These are phyloP conservation scores for Mucor saturninus DNA, from an alignment of 371 early-diverging fungal genomes.

Conservation along the genomic window DNA sequence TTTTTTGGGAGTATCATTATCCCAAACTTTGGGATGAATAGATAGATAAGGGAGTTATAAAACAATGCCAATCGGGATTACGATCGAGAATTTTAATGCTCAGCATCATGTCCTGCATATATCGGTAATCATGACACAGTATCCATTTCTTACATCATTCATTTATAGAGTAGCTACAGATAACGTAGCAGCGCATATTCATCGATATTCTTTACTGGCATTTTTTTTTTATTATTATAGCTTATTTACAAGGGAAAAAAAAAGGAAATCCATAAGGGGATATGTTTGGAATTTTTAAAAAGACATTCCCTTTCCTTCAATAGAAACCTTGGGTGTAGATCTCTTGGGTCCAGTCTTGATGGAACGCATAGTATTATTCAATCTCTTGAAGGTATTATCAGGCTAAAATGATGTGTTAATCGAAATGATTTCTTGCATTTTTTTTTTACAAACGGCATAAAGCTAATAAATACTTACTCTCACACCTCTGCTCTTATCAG, in stretches of 20 bases:
- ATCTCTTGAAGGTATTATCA: conserved; percentile 40
- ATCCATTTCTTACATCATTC: too few species aligned
- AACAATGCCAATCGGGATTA: too few species aligned
- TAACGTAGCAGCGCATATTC: too few species aligned
- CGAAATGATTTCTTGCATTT: background rate
- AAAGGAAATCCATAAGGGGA: background rate
- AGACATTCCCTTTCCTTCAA: conserved; percentile 43
- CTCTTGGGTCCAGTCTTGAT: conserved; percentile 46
- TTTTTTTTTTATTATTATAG: background rate
- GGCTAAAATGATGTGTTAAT: conserved; percentile 17
- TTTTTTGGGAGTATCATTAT: too few species aligned
- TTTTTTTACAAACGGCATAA: background rate
- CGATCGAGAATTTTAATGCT: too few species aligned
- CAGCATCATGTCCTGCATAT: too few species aligned
- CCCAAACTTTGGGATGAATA: too few species aligned
- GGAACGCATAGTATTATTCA: conserved; percentile 46
- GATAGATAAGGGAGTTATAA: too few species aligned
- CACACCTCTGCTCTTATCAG: conserved; percentile 30
- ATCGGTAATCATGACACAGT: too few species aligned
- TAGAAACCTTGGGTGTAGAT: conserved; percentile 42
- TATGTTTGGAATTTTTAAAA: conserved; percentile 13
- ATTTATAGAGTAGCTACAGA: too few species aligned
- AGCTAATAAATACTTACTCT: conserved; percentile 21
- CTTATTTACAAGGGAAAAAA: background rate
- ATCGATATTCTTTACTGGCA: background rate